Evolutionary conservation across 179 eudicot species (phyloP).

Genomic region (Heliamphora pulchella): DNA sequence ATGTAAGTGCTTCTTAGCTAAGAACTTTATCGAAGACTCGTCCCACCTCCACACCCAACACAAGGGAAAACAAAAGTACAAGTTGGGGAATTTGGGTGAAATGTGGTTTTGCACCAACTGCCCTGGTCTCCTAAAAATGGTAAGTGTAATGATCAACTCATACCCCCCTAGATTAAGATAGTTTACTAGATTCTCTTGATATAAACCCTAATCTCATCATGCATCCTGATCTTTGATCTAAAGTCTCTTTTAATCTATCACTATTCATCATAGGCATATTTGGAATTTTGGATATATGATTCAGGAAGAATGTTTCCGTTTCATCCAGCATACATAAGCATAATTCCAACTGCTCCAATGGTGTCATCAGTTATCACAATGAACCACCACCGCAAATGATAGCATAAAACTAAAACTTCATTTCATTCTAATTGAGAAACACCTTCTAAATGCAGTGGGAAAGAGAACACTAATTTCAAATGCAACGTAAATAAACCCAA

Average conservation of each 20-base stretch:
- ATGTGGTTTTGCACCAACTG: constrained; percentile 1
- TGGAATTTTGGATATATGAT: too few species aligned
- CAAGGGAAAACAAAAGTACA: neutral
- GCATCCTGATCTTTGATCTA: neutral
- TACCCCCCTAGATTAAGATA: neutral
- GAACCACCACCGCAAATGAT: neutral
- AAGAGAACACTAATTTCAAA: neutral
- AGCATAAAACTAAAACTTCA: neutral
- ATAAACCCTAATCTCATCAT: neutral
- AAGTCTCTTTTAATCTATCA: neutral
- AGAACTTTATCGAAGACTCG: too few species aligned
- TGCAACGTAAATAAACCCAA: neutral
- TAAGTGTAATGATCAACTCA: neutral
- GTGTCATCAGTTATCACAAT: neutral
- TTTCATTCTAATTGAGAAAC: neutral
- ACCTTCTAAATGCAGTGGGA: neutral
- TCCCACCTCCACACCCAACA: too few species aligned
- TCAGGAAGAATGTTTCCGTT: too few species aligned
- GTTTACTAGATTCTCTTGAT: neutral
- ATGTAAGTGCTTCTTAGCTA: neutral
- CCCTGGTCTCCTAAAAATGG: neutral
- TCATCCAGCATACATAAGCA: neutral
- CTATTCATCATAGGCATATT: neutral
- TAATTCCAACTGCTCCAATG: neutral
- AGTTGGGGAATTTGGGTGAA: neutral